Evolutionary conservation across 2,329 filamentous ascomycete species (phyloP), one percentile per base, ranked within the genome.

Genomic region (Neofusicoccum laricinum): DNA sequence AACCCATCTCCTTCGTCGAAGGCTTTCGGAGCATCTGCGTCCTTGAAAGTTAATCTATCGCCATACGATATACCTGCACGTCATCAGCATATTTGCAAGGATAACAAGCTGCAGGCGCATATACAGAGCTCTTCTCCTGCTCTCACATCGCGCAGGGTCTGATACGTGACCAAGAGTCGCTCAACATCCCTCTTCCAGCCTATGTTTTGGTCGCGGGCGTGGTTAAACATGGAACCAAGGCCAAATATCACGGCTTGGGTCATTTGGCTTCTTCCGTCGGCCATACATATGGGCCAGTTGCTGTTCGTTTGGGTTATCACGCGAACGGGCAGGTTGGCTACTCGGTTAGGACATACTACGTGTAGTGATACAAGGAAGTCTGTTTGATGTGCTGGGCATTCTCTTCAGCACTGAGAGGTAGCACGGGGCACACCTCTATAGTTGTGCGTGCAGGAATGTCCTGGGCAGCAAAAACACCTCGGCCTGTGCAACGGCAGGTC

Each of bases 141-240:
- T 17, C 70, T 69, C 15, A 86, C 81, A 65, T 85, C 79, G 68
- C 81, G 74, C 34, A 84, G 67, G 15, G 84, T 76, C 14, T 73
- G 78, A 67, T 86, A 86, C 0, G 78, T 79, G 17, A 86, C 77
- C 0, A 84, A 67, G 14, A 77, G 70, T 2, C 76, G 76, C 2
- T 75, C 69, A 1, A 83, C 50, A 71, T 86, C 80, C 21, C 83
- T 75, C 66, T 78, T 78, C 84, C 84, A 86, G 2, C 80, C 83
- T 3, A 86, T 81, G 69, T 87, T 87, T 67, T 86, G 84, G 32
- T 78, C 67, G 11, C 74, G 74, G 2, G 82, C 84, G 67, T 87
- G 84, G 65, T 87, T 86, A 75, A 86, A 86, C 82, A 86, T 84
- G 63, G 78, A 82, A 15, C 85, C 85, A 0, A 87, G 74, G 2